Percentiles rank a stretch among this genome's conserved stretches.
phyloP scores from a whole-genome alignment of 768 basidiomycete genomes.

The Kwoniella europaea region DNA sequence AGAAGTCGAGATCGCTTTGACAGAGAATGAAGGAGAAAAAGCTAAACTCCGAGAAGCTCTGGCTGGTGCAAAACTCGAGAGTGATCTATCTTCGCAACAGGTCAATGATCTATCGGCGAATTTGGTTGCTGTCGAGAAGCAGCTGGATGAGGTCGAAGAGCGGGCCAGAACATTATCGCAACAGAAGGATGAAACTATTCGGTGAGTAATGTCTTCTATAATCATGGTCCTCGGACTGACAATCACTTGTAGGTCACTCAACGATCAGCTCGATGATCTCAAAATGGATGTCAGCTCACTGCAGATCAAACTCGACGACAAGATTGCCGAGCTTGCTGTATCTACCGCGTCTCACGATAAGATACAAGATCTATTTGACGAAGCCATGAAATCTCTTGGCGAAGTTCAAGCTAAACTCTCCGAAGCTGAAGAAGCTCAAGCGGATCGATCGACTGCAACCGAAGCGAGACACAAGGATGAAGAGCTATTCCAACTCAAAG shows the following conservation, averaged over 20 bases:
- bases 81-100: neutral
- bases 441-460: conserved; percentile 51
- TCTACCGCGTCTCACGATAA: conserved; percentile 26
- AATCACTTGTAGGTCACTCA: conserved; percentile 13
- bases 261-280: conserved; percentile 26
- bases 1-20: neutral
- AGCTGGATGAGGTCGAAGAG: conserved; percentile 5
- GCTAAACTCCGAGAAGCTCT: neutral
- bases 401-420: conserved; percentile 28
- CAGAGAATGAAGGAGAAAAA: neutral
- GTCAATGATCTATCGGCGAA: neutral
- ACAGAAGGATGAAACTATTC: conserved; percentile 10
- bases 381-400: conserved; percentile 17
- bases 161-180: neutral
- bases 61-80: neutral
- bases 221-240: neutral
- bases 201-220: conserved; percentile 5
- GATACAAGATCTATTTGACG: conserved; percentile 31
- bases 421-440: conserved; percentile 36
- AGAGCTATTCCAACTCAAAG: conserved; percentile 39
- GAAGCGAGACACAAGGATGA: conserved; percentile 46
- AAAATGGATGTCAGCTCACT: conserved; percentile 22
- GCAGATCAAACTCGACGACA: conserved; percentile 26
- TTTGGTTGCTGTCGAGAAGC: neutral
- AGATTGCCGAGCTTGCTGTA: conserved; percentile 6